These are phyloP conservation scores for Saccharomycopsis sp. DNA, from an alignment of 805 yeast genomes.

Conservation along the genomic window DNA sequence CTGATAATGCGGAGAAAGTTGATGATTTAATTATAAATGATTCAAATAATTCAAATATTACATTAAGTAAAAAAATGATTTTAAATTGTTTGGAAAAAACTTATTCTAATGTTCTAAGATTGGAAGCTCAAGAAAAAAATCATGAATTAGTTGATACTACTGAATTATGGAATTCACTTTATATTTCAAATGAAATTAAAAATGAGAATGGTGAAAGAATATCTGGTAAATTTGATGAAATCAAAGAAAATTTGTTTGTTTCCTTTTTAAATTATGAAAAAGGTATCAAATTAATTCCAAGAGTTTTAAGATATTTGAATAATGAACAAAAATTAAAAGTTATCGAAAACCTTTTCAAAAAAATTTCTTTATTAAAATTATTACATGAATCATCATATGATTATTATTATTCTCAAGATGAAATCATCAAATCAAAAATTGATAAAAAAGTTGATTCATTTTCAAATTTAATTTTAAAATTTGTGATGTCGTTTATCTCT, in stretches of 20 bases:
- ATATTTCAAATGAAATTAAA: conserved; percentile 51
- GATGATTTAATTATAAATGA: conserved; percentile 3
- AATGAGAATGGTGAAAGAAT: conserved; percentile 17
- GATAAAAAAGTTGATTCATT: conserved; percentile 62
- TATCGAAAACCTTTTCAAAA: conserved; percentile 67
- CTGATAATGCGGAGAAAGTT: conserved; percentile 21
- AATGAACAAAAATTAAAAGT: conserved; percentile 69
- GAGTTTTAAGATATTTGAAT: conserved; percentile 74
- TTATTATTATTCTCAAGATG: conserved; percentile 34
- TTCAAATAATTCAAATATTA: conserved; percentile 15
- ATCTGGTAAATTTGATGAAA: conserved; percentile 29
- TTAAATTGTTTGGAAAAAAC: conserved; percentile 69
- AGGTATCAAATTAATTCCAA: conserved; percentile 80
- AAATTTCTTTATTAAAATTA: conserved; percentile 70
- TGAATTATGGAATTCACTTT: conserved; percentile 69
- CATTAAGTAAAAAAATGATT: conserved; percentile 35
- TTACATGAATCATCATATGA: conserved; percentile 72
- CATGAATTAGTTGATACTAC: conserved; percentile 34
- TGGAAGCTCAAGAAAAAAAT: conserved; percentile 68
- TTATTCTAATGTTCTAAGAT: conserved; percentile 62
- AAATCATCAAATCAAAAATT: conserved; percentile 34
- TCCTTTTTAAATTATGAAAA: conserved; percentile 77
- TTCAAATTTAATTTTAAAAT: conserved; percentile 72
- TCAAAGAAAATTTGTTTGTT: conserved; percentile 68
- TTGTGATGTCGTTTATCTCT: conserved; percentile 71